Evolutionary conservation across 495 filamentous ascomycete genomes (phyloP), one percentile per base, ranked within the genome.

Genomic region (Lineolata rhizophorae): DNA sequence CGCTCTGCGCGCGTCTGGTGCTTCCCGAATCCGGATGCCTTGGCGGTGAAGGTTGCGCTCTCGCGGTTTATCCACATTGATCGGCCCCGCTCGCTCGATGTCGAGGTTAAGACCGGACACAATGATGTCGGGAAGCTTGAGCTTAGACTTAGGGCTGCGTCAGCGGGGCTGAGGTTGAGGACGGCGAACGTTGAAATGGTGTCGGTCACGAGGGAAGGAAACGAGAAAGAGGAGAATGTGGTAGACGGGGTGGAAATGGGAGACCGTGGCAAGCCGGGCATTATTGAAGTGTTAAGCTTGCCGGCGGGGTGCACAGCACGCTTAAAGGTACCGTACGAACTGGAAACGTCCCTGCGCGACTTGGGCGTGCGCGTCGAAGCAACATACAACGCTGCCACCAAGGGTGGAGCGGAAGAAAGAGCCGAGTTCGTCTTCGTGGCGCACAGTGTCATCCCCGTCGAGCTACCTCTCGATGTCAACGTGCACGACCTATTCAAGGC

Each of bases 401-500:
- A n/a, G n/a, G n/a, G n/a, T n/a, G n/a, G n/a, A n/a, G n/a, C n/a
- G n/a, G n/a, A n/a, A n/a, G n/a, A n/a, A n/a, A n/a, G n/a, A n/a
- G 82, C 81, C 1, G 56, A 50, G 19, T 94, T 87, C 40, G 55
- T 61, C 32, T 92, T 75, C 44, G 64, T 68, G 2, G 61, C 64
- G 29, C 69, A 64, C 15, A 61, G 60, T 8, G 61, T 63, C n/a
- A 56, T 81, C 16, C 64, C 70, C 1, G 72, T 78, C 4, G 55
- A 66, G 12, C 57, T 95, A 8, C 79, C 80, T 0, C 64, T 99
- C 24, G 82, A 82, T 12, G 85, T 99, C 37, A 94, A 95, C 40
- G 85, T 99, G 24, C 82, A 94, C 43, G 90, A 99, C 41, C 68
- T 81, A 22, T 99, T 99, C 61, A 90, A 90, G 48, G 64, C 77